phyloP scores from a whole-genome alignment of 495 filamentous ascomycete species.

The Podospora sp. region DNA sequence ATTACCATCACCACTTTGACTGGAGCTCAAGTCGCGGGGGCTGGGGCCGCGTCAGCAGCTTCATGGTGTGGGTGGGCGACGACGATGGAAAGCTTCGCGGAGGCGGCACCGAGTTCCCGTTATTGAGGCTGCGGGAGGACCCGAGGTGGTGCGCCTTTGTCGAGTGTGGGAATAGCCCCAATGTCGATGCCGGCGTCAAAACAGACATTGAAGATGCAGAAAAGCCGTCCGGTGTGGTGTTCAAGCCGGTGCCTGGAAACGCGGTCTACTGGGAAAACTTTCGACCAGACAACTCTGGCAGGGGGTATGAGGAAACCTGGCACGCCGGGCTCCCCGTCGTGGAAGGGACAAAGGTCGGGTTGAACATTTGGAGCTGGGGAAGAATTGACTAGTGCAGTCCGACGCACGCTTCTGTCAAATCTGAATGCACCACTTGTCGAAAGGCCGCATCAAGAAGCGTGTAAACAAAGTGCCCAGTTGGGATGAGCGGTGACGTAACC shows the following conservation, averaged over 20 bases:
- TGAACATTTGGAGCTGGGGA: constrained; percentile 54
- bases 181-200: constrained; percentile 14
- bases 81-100: constrained; percentile 37
- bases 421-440: background rate
- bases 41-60: constrained; percentile 52
- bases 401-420: background rate
- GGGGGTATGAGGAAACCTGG: constrained; percentile 51
- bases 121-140: constrained; percentile 33
- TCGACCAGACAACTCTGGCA: constrained; percentile 45
- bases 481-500: background rate
- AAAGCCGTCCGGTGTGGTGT: constrained; percentile 35
- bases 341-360: constrained; percentile 47
- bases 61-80: constrained; percentile 50
- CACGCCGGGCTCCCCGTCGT: constrained; percentile 50
- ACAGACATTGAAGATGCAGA: background rate
- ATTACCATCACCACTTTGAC: constrained; percentile 52
- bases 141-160: constrained; percentile 49
- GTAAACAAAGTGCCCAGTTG: background rate
- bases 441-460: background rate
- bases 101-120: constrained; percentile 51
- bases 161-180: constrained; percentile 34
- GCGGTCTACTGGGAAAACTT: constrained; percentile 57
- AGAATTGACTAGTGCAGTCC: constrained; percentile 29
- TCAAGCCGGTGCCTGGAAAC: constrained; percentile 47
- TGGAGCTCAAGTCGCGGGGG: constrained; percentile 45